Evolutionary conservation across 495 filamentous ascomycete genomes (phyloP).

Genomic region (Pyronema domesticum): DNA sequence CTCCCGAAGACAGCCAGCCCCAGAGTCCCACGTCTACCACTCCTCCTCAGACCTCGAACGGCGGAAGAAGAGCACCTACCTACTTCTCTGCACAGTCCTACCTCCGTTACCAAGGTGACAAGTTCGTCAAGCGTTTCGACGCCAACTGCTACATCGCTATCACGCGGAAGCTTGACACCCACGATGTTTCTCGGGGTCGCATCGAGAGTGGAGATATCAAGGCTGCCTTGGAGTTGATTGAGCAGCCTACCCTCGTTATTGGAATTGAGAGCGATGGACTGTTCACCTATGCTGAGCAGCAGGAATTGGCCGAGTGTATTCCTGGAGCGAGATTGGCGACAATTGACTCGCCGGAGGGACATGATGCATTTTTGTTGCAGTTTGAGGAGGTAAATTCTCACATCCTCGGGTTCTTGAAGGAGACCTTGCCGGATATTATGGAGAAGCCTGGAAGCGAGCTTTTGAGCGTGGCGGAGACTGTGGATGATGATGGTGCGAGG

Average conservation of each 20-base stretch:
- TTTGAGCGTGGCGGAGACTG: conserved; percentile 24
- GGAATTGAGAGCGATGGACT: conserved; percentile 90
- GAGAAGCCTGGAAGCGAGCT: conserved; percentile 31
- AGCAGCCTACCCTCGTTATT: conserved; percentile 74
- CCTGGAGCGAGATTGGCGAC: conserved; percentile 57
- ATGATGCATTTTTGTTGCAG: conserved; percentile 89
- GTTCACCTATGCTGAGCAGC: conserved; percentile 90
- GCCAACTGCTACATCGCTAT: conserved; percentile 98
- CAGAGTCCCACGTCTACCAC: neutral
- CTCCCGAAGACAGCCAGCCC: neutral
- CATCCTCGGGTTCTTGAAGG: conserved; percentile 65
- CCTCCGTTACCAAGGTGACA: conserved; percentile 89
- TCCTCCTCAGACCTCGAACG: neutral
- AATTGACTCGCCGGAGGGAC: conserved; percentile 85
- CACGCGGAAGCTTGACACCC: conserved; percentile 95
- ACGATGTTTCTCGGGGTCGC: conserved; percentile 71
- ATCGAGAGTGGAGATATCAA: conserved; percentile 29
- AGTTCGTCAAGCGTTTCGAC: conserved; percentile 94
- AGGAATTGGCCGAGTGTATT: conserved; percentile 73
- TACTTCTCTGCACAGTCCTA: conserved; percentile 97
- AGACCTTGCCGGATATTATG: conserved; percentile 75
- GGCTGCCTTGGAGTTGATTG: conserved; percentile 58
- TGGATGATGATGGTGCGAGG: conserved; percentile 22
- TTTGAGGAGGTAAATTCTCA: conserved; percentile 91
- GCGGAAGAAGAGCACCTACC: conserved; percentile 38